Evolutionary conservation across 1,284 basidiomycete genomes (phyloP).

Genomic region (Abortiporus biennis): DNA sequence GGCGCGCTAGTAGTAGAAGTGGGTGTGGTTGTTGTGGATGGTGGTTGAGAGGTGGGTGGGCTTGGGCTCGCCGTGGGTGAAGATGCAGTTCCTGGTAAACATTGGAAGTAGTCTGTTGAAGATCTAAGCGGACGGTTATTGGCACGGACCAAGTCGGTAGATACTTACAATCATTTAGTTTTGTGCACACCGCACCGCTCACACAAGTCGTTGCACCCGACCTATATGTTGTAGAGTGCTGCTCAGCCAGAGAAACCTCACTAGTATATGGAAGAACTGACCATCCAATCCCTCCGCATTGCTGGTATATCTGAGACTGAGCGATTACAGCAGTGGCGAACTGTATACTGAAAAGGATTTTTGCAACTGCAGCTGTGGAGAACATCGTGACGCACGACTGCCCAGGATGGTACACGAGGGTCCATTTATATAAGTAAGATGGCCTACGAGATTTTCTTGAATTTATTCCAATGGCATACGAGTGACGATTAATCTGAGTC

Average conservation of each 20-base stretch:
- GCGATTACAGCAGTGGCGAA: conserved; percentile 14
- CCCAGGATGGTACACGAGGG: too few species aligned
- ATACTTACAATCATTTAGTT: conserved; percentile 36
- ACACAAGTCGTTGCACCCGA: conserved; percentile 39
- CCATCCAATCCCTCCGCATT: conserved; percentile 49
- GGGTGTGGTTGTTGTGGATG: conserved; percentile 6
- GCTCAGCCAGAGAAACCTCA: not conserved
- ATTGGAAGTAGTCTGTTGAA: conserved; percentile 39
- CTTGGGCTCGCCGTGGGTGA: conserved; percentile 16
- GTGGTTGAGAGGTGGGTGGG: conserved; percentile 16
- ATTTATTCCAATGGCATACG: too few species aligned
- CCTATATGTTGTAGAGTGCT: conserved; percentile 26
- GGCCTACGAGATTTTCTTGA: too few species aligned
- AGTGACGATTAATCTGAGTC: too few species aligned
- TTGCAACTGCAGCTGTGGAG: conserved; percentile 4
- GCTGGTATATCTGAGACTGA: conserved; percentile 30
- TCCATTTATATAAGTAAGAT: too few species aligned
- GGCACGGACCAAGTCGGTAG: not conserved
- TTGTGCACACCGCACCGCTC: conserved; percentile 33
- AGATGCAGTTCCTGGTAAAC: conserved; percentile 31
- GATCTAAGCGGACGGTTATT: not conserved
- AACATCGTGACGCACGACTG: not conserved
- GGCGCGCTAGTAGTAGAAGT: conserved; percentile 32
- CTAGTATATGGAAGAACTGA: conserved; percentile 16
- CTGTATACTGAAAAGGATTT: conserved; percentile 13